Conservation (phyloP, 768 basidiomycete genomes). For the Tylopilus vinaceipallidus region DNA sequence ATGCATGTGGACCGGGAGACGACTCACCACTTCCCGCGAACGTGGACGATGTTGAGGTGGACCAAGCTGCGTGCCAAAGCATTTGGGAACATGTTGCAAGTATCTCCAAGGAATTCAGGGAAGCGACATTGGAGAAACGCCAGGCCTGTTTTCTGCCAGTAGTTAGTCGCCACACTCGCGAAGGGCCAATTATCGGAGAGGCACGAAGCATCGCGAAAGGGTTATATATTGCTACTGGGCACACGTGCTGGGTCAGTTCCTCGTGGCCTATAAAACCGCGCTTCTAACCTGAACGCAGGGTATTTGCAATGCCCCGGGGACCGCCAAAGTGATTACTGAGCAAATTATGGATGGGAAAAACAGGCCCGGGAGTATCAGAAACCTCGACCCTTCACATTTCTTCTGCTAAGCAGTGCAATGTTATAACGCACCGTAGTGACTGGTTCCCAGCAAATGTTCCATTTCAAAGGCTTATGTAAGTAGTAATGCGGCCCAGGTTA, state of each 20-base stretch:
- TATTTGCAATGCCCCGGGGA: constrained; percentile 82
- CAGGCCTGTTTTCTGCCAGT: constrained; percentile 83
- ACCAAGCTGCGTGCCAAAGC: constrained; percentile 51
- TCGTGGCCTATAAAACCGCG: not conserved
- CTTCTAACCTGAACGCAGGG: constrained; percentile 42
- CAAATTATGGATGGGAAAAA: constrained; percentile 67
- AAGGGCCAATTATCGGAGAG: constrained; percentile 70
- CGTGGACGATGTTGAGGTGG: constrained; percentile 71
- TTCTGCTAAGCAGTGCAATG: constrained; percentile 21
- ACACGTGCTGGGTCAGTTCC: constrained; percentile 70
- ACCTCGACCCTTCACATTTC: constrained; percentile 42
- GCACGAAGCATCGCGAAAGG: constrained; percentile 55
- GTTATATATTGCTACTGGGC: constrained; percentile 71
- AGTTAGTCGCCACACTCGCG: constrained; percentile 48
- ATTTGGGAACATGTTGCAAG: constrained; percentile 56
- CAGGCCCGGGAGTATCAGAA: constrained; percentile 51
- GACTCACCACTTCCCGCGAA: constrained; percentile 61
- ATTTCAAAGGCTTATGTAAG: no score
- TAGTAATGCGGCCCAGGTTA: no score
- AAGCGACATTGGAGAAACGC: constrained; percentile 48
- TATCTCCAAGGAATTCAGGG: constrained; percentile 56
- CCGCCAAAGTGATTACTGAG: constrained; percentile 70
- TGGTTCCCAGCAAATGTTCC: no score
- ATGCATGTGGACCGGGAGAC: constrained; percentile 81
- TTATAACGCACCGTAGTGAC: not conserved